Evolutionary conservation across 2,329 filamentous ascomycete genomes (phyloP).

Genomic region (Colletotrichum sublineola): DNA sequence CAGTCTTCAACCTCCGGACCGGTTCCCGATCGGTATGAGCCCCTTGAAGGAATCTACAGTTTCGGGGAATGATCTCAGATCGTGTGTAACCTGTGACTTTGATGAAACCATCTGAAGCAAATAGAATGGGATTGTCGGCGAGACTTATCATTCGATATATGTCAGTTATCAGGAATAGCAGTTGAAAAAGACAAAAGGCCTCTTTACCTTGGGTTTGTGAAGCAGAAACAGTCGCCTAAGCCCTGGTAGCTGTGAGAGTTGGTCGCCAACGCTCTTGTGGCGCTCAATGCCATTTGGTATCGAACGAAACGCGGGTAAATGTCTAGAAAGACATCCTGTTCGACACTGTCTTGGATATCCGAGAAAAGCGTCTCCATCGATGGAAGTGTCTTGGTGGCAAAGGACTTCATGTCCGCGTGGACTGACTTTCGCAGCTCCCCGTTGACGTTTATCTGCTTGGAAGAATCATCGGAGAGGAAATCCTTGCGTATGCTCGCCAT

Average conservation of each 20-base stretch:
- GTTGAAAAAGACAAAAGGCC: not conserved
- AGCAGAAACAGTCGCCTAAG: constrained; percentile 69
- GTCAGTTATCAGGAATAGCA: not conserved
- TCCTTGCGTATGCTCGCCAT: constrained; percentile 54
- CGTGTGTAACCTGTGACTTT: constrained; percentile 63
- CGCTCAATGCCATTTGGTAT: constrained; percentile 62
- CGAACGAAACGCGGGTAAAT: constrained; percentile 67
- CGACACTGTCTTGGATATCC: constrained; percentile 59
- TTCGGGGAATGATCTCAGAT: constrained; percentile 62
- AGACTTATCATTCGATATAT: constrained; percentile 50
- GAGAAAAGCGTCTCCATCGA: constrained; percentile 60
- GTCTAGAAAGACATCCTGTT: constrained; percentile 59
- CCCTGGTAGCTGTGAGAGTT: constrained; percentile 61
- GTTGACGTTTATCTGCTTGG: constrained; percentile 59
- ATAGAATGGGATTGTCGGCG: constrained; percentile 64
- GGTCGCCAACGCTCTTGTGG: constrained; percentile 58
- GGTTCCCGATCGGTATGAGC: constrained; percentile 58
- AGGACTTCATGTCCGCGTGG: constrained; percentile 61
- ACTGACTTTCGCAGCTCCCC: constrained; percentile 55
- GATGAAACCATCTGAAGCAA: constrained; percentile 65
- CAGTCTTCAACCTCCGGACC: constrained; percentile 56
- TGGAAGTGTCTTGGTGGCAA: constrained; percentile 59
- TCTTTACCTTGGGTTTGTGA: constrained; percentile 61
- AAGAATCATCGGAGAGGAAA: constrained; percentile 47
- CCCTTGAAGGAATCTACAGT: constrained; percentile 65